phyloP scores from a whole-genome alignment of 306 rosid genomes.

The Glycine latifolia region DNA sequence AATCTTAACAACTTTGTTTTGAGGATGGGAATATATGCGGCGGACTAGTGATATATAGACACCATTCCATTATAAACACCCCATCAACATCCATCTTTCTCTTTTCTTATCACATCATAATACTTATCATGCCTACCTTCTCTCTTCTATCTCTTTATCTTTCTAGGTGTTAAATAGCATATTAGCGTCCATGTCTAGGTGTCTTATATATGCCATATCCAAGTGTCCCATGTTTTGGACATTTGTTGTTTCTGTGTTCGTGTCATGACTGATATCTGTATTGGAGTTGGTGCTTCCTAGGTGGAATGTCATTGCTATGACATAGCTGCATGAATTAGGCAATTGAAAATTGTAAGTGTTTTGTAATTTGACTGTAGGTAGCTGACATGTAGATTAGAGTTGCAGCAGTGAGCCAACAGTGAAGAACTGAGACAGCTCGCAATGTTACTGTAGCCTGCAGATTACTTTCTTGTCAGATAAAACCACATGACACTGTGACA shows the following conservation, averaged over 20 bases:
- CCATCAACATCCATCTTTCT: too few species aligned
- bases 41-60: too few species aligned
- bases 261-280: not conserved
- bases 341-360: not conserved
- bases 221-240: not conserved
- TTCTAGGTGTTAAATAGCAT: too few species aligned
- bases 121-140: too few species aligned
- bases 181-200: not conserved
- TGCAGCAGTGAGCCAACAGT: conserved; percentile 49
- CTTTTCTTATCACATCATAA: too few species aligned
- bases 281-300: not conserved
- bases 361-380: conserved; percentile 19
- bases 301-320: conserved; percentile 13
- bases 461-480: conserved; percentile 37
- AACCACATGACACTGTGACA: conserved; percentile 31
- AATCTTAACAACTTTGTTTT: too few species aligned
- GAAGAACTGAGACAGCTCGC: conserved; percentile 58
- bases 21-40: not conserved
- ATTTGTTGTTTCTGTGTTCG: not conserved
- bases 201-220: not conserved
- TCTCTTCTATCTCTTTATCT: too few species aligned
- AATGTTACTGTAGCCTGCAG: conserved; percentile 59
- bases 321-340: conserved; percentile 3
- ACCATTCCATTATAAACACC: too few species aligned
- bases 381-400: conserved; percentile 63